These are phyloP conservation scores for Secale cereale DNA, from an alignment of 176 grass and related monocot genomes.

Conservation along the genomic window DNA sequence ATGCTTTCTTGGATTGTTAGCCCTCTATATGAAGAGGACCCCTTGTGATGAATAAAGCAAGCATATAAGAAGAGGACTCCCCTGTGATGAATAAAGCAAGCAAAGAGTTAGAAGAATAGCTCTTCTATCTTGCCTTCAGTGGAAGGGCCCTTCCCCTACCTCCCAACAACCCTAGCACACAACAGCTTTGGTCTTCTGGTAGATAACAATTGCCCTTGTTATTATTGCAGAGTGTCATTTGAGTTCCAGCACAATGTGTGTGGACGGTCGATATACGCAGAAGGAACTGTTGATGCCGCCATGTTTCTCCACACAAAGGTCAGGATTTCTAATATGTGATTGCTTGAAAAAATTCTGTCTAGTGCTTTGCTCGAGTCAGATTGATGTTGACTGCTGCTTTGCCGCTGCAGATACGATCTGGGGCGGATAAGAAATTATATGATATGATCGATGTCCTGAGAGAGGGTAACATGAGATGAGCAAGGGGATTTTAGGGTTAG, in stretches of 20 bases:
- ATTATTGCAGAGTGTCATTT: slow-evolving; percentile 67
- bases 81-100: too few relatives aligned
- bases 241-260: slow-evolving; percentile 98
- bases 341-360: neutral
- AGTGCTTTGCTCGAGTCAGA: neutral
- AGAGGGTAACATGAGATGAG: slow-evolving; percentile 82
- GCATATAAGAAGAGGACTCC: too few relatives aligned
- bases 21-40: neutral
- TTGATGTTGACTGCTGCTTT: neutral
- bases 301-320: slow-evolving; percentile 90
- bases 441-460: slow-evolving; percentile 90
- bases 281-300: slow-evolving; percentile 87
- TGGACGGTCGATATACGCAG: slow-evolving; percentile 82
- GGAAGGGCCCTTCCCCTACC: neutral
- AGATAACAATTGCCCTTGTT: neutral
- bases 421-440: slow-evolving; percentile 70
- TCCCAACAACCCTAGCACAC: neutral
- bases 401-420: slow-evolving; percentile 54
- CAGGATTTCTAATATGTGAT: neutral
- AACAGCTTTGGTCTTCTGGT: neutral
- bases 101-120: neutral
- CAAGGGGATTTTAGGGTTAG: neutral
- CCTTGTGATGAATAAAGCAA: neutral
- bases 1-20: neutral
- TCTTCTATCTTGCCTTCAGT: neutral